phyloP scores from a whole-genome alignment of 768 basidiomycete genomes.

The Coprinellus aureogranulatus region DNA sequence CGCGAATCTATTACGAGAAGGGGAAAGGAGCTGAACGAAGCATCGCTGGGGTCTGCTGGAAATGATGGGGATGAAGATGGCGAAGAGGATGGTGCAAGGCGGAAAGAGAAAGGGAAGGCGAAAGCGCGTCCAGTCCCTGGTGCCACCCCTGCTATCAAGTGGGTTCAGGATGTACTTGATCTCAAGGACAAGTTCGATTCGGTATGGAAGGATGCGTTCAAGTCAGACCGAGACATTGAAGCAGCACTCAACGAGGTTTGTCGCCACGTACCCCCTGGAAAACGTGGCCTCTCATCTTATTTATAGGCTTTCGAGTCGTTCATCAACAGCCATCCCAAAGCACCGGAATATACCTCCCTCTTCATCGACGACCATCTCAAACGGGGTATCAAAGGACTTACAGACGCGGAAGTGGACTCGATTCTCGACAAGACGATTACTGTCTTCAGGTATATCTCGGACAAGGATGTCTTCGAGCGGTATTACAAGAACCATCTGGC shows the following conservation, averaged over 20 bases:
- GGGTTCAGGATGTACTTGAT: conserved; percentile 90
- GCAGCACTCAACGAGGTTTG: conserved; percentile 80
- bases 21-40: conserved; percentile 78
- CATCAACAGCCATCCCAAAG: conserved; percentile 82
- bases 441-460: conserved; percentile 88
- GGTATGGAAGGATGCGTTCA: conserved; percentile 70
- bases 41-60: conserved; percentile 39
- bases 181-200: conserved; percentile 89
- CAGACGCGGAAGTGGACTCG: conserved; percentile 84
- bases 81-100: conserved; percentile 31
- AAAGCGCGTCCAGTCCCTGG: conserved; percentile 45
- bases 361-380: conserved; percentile 97
- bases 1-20: conserved; percentile 69
- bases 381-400: conserved; percentile 94
- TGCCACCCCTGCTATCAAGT: conserved; percentile 72
- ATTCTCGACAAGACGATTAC: conserved; percentile 95
- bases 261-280: conserved; percentile 1
- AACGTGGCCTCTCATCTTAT: not conserved
- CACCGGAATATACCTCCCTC: conserved; percentile 92
- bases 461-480: conserved; percentile 96
- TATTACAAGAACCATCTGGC: conserved; percentile 98
- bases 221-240: conserved; percentile 72
- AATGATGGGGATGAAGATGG: conserved; percentile 24
- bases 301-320: conserved; percentile 87
- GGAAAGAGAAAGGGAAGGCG: conserved; percentile 36